Base-by-base conservation (phyloP, 352 stramenopile species). In the Elongisporangium anandrum region DNA sequence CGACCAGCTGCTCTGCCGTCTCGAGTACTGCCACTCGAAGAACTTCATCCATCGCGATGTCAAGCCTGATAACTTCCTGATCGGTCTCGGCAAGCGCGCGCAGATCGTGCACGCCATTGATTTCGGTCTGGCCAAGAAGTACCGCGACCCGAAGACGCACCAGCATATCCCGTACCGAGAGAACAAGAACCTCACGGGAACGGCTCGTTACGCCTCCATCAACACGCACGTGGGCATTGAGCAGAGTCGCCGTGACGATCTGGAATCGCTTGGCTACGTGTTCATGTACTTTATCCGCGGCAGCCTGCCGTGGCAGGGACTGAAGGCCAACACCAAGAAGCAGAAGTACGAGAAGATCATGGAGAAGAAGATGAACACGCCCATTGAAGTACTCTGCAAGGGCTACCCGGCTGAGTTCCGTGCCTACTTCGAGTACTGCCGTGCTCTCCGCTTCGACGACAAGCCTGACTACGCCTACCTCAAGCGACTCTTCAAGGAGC, bases 171-270 rank as follows among this genome's bases (percentile, higher is more conserved):
- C 87, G 45, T 97, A 97, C 70, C 77, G 87, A 72, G 88, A 95
- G 68, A 91, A 93, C 70, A 95, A 95, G 71, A 95, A 93, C 64
- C 78, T 94, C 34, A 99, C 96, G 19, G 97, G 97, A 59, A 99
- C 96, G 41, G 94, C 95, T 29, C 94, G 97, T 78, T 99, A 99
- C 70, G 96, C 96, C 26, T 98, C 92, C 54, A 99, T 99, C 68
- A 99, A 99, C 74, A 99, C 98, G 62, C 97, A 99, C 77, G 91
- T 99, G 63, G 97, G 97, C 64, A 97, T 99, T 60, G 96, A 99
- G 70, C 96, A 99, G 69, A 98, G 90, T 69, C 90, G 97, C 63
- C 91, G 97, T 65, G 97, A 99, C 63, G 97, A 99, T 69, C 73
- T 99, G 12, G 97, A 99, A 72, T 98, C 91, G 19, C 95, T 99